Base-by-base conservation (phyloP, 1,284 basidiomycete species). In the Ganoderma resinaceum region DNA sequence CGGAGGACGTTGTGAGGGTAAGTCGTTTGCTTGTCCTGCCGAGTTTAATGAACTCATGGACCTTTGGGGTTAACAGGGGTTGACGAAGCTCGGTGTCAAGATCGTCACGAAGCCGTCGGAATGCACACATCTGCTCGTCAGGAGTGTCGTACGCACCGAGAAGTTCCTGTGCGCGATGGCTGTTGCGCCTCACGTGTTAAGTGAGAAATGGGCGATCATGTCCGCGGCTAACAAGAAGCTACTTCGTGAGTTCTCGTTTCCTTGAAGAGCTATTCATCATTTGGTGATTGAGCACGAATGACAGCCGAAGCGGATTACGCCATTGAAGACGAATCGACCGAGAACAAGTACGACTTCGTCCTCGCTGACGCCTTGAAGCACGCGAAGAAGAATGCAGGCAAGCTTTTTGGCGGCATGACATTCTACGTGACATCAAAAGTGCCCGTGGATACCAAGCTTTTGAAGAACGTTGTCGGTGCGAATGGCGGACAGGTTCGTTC, bases 161-260 rank as follows among this genome's bases (percentile, higher is more conserved):
- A 96, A 96, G 76, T 92, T 96, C 76, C 83, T 96, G 2, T 89
- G 87, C 73, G 92, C 92, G 0, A 81, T 95, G 73, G 84, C 90
- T 0, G 79, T 79, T 2, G 87, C 85, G 0, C 90, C 91, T 0
- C 83, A 83, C 71, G 83, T 96, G 61, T 79, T 96, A 18, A 86
- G 83, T 3, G 84, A 86, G 69, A 82, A 86, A 46, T 96, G 95
- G 95, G 86, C 91, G 2, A 80, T 79, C 6, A 85, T 86, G 1
- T 92, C 87, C 31, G 85, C 86, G 2, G 82, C 82, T 33, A 83
- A 83, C 3, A 87, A 86, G 62, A 83, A 80, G 52, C 79, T 95
- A 4, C 80, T 95, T 52, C 85, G 94, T 94, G 71, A 70, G 91
- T 84, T 8, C 33, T 35, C 40, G 14, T 12, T 8, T 23, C 16